phyloP scores from a whole-genome alignment of 768 basidiomycete species.

The Auricularia sp. region DNA sequence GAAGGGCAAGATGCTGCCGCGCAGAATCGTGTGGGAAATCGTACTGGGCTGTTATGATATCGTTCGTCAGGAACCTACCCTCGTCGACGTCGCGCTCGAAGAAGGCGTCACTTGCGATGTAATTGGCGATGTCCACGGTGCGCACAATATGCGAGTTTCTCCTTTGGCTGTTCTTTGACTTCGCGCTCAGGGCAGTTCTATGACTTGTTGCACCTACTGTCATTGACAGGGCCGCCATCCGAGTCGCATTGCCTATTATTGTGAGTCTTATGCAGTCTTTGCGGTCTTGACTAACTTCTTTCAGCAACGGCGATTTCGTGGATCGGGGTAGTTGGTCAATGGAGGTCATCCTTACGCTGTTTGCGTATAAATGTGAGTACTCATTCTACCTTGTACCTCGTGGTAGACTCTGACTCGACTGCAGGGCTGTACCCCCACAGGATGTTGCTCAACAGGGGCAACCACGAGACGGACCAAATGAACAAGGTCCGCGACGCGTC shows the following conservation, averaged over 20 bases:
- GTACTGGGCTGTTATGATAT: constrained; percentile 72
- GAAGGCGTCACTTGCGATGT: constrained; percentile 82
- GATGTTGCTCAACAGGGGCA: constrained; percentile 92
- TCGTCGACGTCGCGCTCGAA: constrained; percentile 65
- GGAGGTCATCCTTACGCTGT: constrained; percentile 84
- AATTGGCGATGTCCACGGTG: constrained; percentile 90
- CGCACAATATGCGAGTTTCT: constrained; percentile 17
- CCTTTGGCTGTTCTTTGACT: background rate
- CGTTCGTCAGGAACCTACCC: constrained; percentile 66
- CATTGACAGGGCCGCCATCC: constrained; percentile 75
- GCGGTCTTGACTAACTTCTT: background rate
- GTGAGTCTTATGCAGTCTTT: background rate
- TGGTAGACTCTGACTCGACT: background rate
- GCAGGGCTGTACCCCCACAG: constrained; percentile 82
- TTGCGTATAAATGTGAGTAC: constrained; percentile 81
- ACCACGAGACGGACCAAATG: constrained; percentile 97
- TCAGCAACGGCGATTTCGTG: constrained; percentile 78
- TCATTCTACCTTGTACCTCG: constrained; percentile 15
- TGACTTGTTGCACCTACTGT: constrained; percentile 80
- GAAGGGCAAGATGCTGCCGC: constrained; percentile 82
- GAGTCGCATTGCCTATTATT: constrained; percentile 80
- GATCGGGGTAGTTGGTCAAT: constrained; percentile 95
- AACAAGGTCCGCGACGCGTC: constrained; percentile 40
- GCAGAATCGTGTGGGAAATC: constrained; percentile 93
- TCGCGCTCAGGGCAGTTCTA: constrained; percentile 73